These are phyloP conservation scores for Entrophospora sp. DNA, from an alignment of 192 early-diverging fungal genomes.

Conservation along the genomic window DNA sequence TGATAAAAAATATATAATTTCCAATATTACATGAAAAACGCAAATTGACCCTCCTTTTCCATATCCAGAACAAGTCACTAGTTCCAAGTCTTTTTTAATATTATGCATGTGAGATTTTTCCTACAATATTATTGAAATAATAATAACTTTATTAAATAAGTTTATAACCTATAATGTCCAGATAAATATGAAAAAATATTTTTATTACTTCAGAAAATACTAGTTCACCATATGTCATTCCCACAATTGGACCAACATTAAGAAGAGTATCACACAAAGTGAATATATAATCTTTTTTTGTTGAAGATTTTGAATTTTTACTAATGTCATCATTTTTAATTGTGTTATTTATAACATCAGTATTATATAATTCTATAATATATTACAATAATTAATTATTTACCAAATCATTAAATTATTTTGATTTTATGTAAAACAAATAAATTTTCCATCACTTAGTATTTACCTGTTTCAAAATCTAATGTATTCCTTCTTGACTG, in stretches of 20 bases:
- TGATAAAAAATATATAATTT: not conserved
- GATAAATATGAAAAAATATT: no score
- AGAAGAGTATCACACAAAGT: conserved; percentile 70
- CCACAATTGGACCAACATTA: conserved; percentile 69
- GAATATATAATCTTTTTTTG: conserved; percentile 42
- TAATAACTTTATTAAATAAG: no score
- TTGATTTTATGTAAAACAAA: no score
- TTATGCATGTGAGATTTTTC: conserved; percentile 9
- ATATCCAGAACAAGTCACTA: conserved; percentile 46
- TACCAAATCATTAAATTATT: no score
- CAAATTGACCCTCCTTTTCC: conserved; percentile 41
- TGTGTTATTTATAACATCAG: not conserved
- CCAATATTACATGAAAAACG: conserved; percentile 45
- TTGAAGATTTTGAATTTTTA: conserved; percentile 22
- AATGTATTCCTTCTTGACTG: not conserved
- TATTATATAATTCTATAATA: no score
- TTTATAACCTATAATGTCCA: no score
- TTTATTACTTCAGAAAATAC: conserved; percentile 30
- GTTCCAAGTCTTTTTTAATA: conserved; percentile 29
- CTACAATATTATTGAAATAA: no score
- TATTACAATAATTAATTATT: no score
- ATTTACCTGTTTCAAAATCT: not conserved
- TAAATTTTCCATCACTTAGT: no score
- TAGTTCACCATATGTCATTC: conserved; percentile 62
- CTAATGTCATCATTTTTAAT: not conserved